These are phyloP conservation scores for Danielozyma ontarioensis DNA, from an alignment of 805 yeast species.

Conservation along the genomic window DNA sequence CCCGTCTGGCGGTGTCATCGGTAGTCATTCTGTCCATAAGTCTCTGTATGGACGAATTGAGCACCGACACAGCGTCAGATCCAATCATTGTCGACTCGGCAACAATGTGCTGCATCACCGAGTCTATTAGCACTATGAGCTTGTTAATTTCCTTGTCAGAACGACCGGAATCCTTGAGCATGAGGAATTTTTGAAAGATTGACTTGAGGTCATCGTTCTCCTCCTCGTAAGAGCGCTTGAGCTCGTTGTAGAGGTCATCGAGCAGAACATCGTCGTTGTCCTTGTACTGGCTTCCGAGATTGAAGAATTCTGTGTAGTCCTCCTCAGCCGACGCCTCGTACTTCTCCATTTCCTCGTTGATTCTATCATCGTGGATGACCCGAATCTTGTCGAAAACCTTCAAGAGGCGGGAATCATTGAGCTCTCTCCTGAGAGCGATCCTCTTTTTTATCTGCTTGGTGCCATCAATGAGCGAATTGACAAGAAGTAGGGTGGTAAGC, in stretches of 20 bases:
- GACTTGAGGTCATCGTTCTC: slow-evolving; percentile 12
- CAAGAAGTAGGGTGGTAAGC: slow-evolving; percentile 30
- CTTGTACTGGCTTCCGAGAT: slow-evolving; percentile 4
- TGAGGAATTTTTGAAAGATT: slow-evolving; percentile 21
- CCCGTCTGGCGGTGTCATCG: slow-evolving; percentile 31
- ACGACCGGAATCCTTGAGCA: slow-evolving; percentile 21
- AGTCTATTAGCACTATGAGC: slow-evolving; percentile 23
- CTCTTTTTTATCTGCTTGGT: slow-evolving; percentile 22
- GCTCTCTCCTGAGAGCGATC: slow-evolving; percentile 28
- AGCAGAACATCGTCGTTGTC: slow-evolving; percentile 5
- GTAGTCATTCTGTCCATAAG: slow-evolving; percentile 29
- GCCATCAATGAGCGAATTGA: slow-evolving; percentile 28
- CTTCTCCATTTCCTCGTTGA: slow-evolving; percentile 32
- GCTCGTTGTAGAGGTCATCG: slow-evolving; percentile 10
- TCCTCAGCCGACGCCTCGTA: slow-evolving; percentile 37
- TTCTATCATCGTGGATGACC: slow-evolving; percentile 22
- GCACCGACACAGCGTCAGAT: slow-evolving; percentile 21
- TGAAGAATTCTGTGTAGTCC: slow-evolving; percentile 24
- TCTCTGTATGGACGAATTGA: slow-evolving; percentile 25
- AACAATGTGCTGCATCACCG: slow-evolving; percentile 26
- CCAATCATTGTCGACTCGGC: slow-evolving; percentile 18
- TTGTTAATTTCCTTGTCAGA: slow-evolving; percentile 17
- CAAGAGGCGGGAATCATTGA: slow-evolving; percentile 29
- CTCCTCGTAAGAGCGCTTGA: slow-evolving; percentile 6
- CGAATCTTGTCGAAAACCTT: slow-evolving; percentile 31